These are phyloP conservation scores for Geotrichum australiense DNA, from an alignment of 1,139 yeast genomes.

Conservation along the genomic window DNA sequence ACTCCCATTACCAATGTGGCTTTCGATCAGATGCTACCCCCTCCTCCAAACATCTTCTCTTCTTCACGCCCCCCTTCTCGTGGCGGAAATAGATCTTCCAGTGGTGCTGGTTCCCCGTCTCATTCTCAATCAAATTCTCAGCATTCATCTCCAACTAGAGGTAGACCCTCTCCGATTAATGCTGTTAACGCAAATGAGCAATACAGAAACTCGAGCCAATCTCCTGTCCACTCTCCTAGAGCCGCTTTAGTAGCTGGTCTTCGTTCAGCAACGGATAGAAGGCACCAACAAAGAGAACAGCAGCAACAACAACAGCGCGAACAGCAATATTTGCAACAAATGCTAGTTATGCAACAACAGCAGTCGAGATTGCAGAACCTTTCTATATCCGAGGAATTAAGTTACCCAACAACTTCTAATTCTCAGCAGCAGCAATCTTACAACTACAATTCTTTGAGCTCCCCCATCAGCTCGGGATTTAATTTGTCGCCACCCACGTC, in stretches of 20 bases:
- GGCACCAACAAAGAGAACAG: slow-evolving; percentile 24
- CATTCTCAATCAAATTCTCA: too few relatives aligned
- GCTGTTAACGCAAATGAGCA: slow-evolving; percentile 6
- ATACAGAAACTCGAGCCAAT: background rate
- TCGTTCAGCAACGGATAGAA: slow-evolving; percentile 31
- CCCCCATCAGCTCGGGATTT: slow-evolving; percentile 9
- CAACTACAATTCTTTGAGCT: slow-evolving; percentile 5
- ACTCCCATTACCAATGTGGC: background rate
- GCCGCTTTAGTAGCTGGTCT: slow-evolving; percentile 32
- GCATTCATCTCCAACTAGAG: background rate
- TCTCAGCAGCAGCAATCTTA: background rate
- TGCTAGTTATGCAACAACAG: slow-evolving; percentile 8
- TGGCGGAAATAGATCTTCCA: slow-evolving; percentile 1
- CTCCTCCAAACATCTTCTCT: slow-evolving; percentile 11
- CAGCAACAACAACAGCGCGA: slow-evolving; percentile 14
- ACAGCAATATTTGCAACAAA: slow-evolving; percentile 14
- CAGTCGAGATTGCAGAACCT: slow-evolving; percentile 7
- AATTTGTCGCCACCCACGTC: slow-evolving; percentile 13
- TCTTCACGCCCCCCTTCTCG: slow-evolving; percentile 7
- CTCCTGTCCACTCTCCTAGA: slow-evolving; percentile 22
- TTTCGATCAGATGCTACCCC: slow-evolving; percentile 8
- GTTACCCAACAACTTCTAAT: background rate
- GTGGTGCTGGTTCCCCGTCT: background rate
- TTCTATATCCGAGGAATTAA: background rate
- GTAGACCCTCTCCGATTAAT: slow-evolving; percentile 10